phyloP scores from a whole-genome alignment of 768 basidiomycete genomes.

The Paxillus involutus region DNA sequence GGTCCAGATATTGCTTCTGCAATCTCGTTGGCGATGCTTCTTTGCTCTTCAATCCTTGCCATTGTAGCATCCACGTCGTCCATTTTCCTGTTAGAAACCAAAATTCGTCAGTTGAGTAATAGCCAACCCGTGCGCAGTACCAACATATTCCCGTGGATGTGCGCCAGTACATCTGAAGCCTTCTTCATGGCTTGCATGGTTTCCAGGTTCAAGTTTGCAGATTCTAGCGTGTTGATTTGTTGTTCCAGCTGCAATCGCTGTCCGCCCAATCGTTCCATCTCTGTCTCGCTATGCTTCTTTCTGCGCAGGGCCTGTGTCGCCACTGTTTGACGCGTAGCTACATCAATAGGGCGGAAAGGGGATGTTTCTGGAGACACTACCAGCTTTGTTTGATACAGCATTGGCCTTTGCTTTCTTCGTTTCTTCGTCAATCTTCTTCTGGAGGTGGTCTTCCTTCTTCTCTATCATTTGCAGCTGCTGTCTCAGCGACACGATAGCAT shows the following conservation, averaged over 20 bases:
- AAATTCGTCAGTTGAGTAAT: not conserved
- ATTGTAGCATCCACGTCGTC: constrained; percentile 91
- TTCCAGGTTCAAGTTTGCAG: constrained; percentile 96
- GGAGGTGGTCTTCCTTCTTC: constrained; percentile 98
- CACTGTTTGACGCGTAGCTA: constrained; percentile 43
- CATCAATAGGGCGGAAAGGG: constrained; percentile 3
- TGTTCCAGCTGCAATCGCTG: constrained; percentile 91
- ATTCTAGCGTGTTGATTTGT: constrained; percentile 96
- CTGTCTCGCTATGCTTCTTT: constrained; percentile 87
- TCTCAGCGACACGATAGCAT: constrained; percentile 90
- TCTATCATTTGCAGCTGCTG: constrained; percentile 96
- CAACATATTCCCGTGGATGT: constrained; percentile 88
- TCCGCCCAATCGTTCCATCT: constrained; percentile 83
- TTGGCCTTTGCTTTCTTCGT: constrained; percentile 88
- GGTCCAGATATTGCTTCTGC: constrained; percentile 84
- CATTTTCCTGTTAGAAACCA: constrained; percentile 54
- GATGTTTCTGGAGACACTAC: constrained; percentile 47
- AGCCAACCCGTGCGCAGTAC: constrained; percentile 33
- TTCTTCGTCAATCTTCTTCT: constrained; percentile 97
- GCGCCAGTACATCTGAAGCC: constrained; percentile 83
- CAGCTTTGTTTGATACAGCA: constrained; percentile 89
- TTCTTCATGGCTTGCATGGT: constrained; percentile 98
- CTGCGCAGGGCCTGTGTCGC: constrained; percentile 88
- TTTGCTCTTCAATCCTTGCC: constrained; percentile 84
- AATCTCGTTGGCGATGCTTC: constrained; percentile 91